Evolutionary conservation across 73 alveolate genomes (phyloP).

Genomic region (Tetrahymena borealis): DNA sequence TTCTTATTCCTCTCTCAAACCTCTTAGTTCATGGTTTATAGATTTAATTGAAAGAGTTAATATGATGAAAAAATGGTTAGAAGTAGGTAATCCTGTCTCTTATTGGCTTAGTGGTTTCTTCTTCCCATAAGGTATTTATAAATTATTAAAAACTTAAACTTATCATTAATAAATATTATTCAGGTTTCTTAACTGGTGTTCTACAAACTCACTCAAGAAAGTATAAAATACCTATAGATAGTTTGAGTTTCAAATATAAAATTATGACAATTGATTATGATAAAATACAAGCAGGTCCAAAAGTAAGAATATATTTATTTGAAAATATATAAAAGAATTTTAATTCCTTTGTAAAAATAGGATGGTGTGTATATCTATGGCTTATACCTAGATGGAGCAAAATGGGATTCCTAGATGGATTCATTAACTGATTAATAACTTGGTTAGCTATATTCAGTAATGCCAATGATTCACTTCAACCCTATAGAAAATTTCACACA

Average conservation of each 20-base stretch:
- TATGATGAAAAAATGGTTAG: conserved; percentile 79
- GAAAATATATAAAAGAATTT: conserved; percentile 37
- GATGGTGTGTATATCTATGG: conserved; percentile 92
- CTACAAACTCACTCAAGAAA: conserved; percentile 88
- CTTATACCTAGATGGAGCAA: conserved; percentile 89
- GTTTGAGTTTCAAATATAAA: conserved; percentile 55
- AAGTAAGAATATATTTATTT: not conserved
- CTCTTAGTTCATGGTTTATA: conserved; percentile 81
- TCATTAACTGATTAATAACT: conserved; percentile 54
- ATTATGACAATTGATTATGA: conserved; percentile 37
- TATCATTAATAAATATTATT: not conserved
- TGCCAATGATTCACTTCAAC: conserved; percentile 57
- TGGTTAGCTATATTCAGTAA: conserved; percentile 51
- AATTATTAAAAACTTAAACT: not conserved
- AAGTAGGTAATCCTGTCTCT: conserved; percentile 79
- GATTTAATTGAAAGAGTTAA: conserved; percentile 77
- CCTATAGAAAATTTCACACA: conserved; percentile 54
- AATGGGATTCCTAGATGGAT: conserved; percentile 65
- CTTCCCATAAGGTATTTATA: conserved; percentile 80
- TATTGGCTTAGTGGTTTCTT: conserved; percentile 96
- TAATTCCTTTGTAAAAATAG: conserved; percentile 42
- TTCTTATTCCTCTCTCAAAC: conserved; percentile 77
- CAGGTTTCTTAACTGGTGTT: conserved; percentile 84
- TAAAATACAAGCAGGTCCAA: conserved; percentile 42
- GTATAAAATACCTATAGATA: conserved; percentile 73